Percentiles rank a stretch among this genome's conserved stretches.
These are phyloP conservation scores for Prunus dulcis DNA, from an alignment of 306 rosid species.

Conservation along the genomic window DNA sequence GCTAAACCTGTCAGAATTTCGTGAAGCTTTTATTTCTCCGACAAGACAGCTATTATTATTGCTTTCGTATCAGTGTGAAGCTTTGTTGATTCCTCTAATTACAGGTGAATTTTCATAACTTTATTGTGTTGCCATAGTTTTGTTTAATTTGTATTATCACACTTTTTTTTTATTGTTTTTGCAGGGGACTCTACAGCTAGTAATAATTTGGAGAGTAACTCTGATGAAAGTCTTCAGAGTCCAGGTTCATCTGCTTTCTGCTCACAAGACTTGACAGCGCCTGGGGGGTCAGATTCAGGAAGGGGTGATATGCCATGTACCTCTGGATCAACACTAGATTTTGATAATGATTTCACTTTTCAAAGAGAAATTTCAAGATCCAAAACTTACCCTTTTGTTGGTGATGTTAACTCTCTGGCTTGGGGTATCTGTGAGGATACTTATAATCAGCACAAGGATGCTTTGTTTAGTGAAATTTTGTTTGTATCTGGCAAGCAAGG, in stretches of 20 bases:
- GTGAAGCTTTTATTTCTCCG: slow-evolving; percentile 84
- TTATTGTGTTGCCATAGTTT: background rate
- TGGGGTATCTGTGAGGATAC: slow-evolving; percentile 74
- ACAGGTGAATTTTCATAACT: slow-evolving; percentile 37
- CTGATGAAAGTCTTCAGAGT: slow-evolving; percentile 27
- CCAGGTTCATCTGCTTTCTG: slow-evolving; percentile 35
- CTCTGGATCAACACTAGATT: slow-evolving; percentile 38
- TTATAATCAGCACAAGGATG: slow-evolving; percentile 60
- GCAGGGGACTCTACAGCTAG: slow-evolving; percentile 48
- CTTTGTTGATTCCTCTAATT: slow-evolving; percentile 71
- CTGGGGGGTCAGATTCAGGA: slow-evolving; percentile 32
- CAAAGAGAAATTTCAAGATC: slow-evolving; percentile 42
- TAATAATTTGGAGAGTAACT: slow-evolving; percentile 26
- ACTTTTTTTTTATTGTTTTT: slow-evolving; percentile 14
- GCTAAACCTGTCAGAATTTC: slow-evolving; percentile 63
- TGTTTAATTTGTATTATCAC: background rate
- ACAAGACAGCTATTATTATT: slow-evolving; percentile 62
- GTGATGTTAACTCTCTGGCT: slow-evolving; percentile 74
- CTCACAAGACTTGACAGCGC: slow-evolving; percentile 30
- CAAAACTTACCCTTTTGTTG: slow-evolving; percentile 46
- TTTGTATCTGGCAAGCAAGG: slow-evolving; percentile 84
- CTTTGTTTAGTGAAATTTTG: slow-evolving; percentile 67
- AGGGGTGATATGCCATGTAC: slow-evolving; percentile 41
- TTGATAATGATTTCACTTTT: slow-evolving; percentile 31
- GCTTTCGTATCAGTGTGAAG: slow-evolving; percentile 66